A percentile compares a stretch with the other conserved stretches of the same genome.
These are phyloP conservation scores for Basidioascus undulatus DNA, from an alignment of 768 basidiomycete species.

Conservation along the genomic window DNA sequence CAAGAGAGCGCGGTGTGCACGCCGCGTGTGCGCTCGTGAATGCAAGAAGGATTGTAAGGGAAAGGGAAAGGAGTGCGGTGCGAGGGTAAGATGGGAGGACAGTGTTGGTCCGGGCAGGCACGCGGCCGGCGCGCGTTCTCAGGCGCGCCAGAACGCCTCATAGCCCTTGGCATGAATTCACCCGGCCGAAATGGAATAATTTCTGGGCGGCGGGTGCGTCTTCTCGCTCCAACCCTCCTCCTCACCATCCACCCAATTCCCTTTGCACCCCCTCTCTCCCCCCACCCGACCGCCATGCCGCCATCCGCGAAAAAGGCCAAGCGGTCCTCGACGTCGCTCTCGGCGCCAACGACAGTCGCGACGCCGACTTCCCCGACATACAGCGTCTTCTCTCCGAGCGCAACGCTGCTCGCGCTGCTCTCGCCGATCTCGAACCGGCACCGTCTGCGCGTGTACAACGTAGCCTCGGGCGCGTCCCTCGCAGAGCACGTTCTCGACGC, in stretches of 20 bases:
- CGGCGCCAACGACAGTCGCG: slow-evolving; percentile 30
- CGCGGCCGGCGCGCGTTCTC: too few species aligned
- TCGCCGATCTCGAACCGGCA: slow-evolving; percentile 49
- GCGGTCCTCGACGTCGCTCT: slow-evolving; percentile 1
- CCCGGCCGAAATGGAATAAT: too few species aligned
- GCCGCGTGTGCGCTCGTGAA: too few species aligned
- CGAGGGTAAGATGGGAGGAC: too few species aligned
- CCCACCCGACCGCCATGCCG: slow-evolving; percentile 27
- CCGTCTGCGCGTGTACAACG: slow-evolving; percentile 39
- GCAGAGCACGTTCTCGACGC: slow-evolving; percentile 35
- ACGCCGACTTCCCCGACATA: slow-evolving; percentile 23
- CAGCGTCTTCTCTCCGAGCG: slow-evolving; percentile 36
- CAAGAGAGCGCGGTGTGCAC: too few species aligned
- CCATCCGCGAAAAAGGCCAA: slow-evolving; percentile 1
- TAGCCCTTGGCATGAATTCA: too few species aligned
- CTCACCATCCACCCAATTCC: background rate
- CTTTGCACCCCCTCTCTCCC: slow-evolving; percentile 20
- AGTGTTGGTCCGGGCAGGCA: too few species aligned
- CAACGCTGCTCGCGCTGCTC: slow-evolving; percentile 32
- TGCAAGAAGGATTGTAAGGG: too few species aligned
- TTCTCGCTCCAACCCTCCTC: too few species aligned
- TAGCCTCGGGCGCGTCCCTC: slow-evolving; percentile 28
- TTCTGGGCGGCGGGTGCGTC: too few species aligned
- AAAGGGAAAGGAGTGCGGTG: too few species aligned
- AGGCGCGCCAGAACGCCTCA: too few species aligned